phyloP scores from a whole-genome alignment of 2,329 filamentous ascomycete genomes.

The Alternaria sp. region DNA sequence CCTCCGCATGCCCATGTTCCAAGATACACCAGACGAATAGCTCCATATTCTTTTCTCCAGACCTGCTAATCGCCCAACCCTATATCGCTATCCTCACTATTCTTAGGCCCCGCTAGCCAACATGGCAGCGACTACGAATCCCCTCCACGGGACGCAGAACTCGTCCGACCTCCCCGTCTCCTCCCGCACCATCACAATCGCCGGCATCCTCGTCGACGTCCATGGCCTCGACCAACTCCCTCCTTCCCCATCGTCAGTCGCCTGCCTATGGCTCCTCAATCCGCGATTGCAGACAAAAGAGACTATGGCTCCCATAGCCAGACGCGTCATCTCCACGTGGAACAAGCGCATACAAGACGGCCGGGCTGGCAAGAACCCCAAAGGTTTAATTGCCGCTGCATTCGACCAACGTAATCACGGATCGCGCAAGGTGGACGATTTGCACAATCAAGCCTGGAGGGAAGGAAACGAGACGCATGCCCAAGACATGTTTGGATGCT shows the following conservation, averaged over 20 bases:
- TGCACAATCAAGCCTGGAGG: conserved; percentile 80
- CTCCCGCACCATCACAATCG: conserved; percentile 70
- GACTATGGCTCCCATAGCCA: conserved; percentile 77
- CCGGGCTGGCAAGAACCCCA: conserved; percentile 34
- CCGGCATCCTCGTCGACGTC: conserved; percentile 78
- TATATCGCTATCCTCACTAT: neutral
- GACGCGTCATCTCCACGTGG: conserved; percentile 72
- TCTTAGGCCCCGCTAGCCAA: neutral
- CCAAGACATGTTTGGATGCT: conserved; percentile 86
- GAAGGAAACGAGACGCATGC: conserved; percentile 81
- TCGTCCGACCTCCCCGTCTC: conserved; percentile 60
- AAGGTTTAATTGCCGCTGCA: conserved; percentile 77
- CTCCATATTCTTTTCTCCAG: neutral
- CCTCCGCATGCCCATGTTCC: neutral
- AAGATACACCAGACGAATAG: neutral
- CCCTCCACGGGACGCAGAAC: conserved; percentile 38
- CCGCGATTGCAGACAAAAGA: conserved; percentile 74
- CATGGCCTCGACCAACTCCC: conserved; percentile 81
- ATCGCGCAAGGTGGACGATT: conserved; percentile 67
- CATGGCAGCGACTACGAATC: conserved; percentile 47
- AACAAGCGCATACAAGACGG: conserved; percentile 55
- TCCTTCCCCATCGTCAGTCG: conserved; percentile 61
- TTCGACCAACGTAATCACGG: conserved; percentile 97
- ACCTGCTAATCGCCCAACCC: neutral
- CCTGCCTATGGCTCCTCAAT: conserved; percentile 91